phyloP scores from a whole-genome alignment of 176 grass and related monocot genomes.

The Avena atlantica region DNA sequence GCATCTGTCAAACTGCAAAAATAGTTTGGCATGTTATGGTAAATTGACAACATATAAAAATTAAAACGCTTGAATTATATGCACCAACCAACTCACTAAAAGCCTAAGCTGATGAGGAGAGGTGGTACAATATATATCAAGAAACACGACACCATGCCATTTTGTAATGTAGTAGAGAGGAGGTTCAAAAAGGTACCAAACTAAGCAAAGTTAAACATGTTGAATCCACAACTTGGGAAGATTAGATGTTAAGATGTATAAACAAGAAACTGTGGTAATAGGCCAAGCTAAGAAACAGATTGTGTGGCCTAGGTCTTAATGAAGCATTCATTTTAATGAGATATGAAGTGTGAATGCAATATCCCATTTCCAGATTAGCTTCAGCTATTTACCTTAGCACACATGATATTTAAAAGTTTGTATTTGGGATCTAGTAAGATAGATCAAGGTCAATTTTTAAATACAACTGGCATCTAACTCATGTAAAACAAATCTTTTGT shows the following conservation, averaged over 20 bases:
- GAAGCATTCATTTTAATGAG: slow-evolving; percentile 31
- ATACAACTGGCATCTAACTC: neutral
- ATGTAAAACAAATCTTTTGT: neutral
- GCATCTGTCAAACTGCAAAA: slow-evolving; percentile 82
- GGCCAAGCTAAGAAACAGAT: slow-evolving; percentile 3
- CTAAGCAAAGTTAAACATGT: slow-evolving; percentile 1
- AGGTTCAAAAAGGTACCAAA: neutral
- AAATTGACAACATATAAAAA: slow-evolving; percentile 26
- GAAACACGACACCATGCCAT: neutral
- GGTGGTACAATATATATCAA: neutral
- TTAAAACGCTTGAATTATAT: slow-evolving; percentile 9
- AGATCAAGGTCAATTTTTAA: slow-evolving; percentile 4
- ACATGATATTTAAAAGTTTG: neutral
- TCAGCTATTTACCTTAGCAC: neutral
- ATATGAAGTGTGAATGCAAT: slow-evolving; percentile 29
- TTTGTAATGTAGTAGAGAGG: neutral
- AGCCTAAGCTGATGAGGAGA: neutral
- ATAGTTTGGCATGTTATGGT: slow-evolving; percentile 34
- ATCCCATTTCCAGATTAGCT: neutral
- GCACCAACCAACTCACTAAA: neutral
- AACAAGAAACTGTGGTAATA: slow-evolving; percentile 5
- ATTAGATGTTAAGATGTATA: slow-evolving; percentile 5
- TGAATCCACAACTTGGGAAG: neutral
- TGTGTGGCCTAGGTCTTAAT: neutral
- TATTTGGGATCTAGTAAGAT: slow-evolving; percentile 4